Conservation (phyloP, 1,139 yeast genomes). For the Kodamaea suecica region DNA sequence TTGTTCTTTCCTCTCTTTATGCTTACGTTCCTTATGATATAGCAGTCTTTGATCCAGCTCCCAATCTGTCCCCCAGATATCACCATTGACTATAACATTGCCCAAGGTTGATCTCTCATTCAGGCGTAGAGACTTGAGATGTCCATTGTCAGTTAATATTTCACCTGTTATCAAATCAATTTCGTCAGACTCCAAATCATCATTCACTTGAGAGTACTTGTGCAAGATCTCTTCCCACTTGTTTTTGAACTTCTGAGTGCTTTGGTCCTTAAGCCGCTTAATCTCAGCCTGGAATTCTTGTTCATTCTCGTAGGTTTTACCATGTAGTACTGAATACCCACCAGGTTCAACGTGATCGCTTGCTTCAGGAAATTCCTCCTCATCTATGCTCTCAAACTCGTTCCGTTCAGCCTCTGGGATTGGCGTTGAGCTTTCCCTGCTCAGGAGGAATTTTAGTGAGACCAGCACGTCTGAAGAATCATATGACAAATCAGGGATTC, state of each 20-base stretch:
- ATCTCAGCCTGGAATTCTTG: constrained; percentile 24
- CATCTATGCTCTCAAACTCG: constrained; percentile 8
- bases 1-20: constrained; percentile 18
- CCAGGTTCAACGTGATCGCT: background rate
- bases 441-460: background rate
- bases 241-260: constrained; percentile 30
- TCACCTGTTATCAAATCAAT: constrained; percentile 62
- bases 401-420: constrained; percentile 1
- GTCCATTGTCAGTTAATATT: constrained; percentile 62
- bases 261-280: constrained; percentile 25
- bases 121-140: constrained; percentile 41
- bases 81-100: constrained; percentile 9
- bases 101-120: constrained; percentile 9
- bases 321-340: constrained; percentile 5
- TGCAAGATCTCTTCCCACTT: constrained; percentile 57
- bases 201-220: constrained; percentile 51
- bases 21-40: constrained; percentile 21
- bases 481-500: constrained; percentile 14
- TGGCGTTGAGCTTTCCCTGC: background rate
- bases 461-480: constrained; percentile 6
- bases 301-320: constrained; percentile 4
- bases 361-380: constrained; percentile 6
- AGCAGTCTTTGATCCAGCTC: constrained; percentile 6
- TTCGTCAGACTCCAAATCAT: constrained; percentile 57
- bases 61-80: constrained; percentile 16